Evolutionary conservation across 108 stramenopile species (phyloP), one percentile per base, ranked within the genome.

Genomic region (Parmales sp.): DNA sequence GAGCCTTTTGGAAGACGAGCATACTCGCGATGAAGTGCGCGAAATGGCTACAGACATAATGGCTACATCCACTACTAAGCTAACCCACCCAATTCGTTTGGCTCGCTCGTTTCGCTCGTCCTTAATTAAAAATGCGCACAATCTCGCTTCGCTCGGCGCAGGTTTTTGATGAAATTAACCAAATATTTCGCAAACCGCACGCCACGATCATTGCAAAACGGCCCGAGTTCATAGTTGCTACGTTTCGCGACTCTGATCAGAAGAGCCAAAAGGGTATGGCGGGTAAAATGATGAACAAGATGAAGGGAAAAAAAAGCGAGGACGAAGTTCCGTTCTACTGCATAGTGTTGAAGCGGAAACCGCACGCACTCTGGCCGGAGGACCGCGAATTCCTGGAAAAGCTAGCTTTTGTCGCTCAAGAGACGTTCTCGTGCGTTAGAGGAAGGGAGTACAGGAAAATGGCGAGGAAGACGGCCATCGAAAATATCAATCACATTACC

Each of bases 271-370:
- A 60, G 54, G 54, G 36, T 29, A 34, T 13, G 4, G 36, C 36
- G n/a, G n/a, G n/a, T n/a, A n/a, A n/a, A n/a, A n/a, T n/a, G n/a
- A n/a, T n/a, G n/a, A n/a, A n/a, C n/a, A n/a, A n/a, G n/a, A n/a
- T n/a, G n/a, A n/a, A n/a, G n/a, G n/a, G n/a, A n/a, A n/a, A n/a
- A n/a, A n/a, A n/a, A n/a, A n/a, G n/a, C n/a, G n/a, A n/a, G 31
- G 54, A 60, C 31, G 54, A 60, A 34, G 11, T 60, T 28, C 54
- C 54, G 13, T 60, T 34, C 54, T 60, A 60, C 54, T 28, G 29
- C 26, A 34, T 60, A 13, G 54, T 60, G 13, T 18, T 60, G 2
- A 34, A 60, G 54, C 29, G 54, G 20, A 28, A 60, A 60, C 2
- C 13, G 31, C 54, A 60, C 11, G 54, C 54, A 3, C 54, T 34